Evolutionary conservation across 805 yeast genomes (phyloP).

Genomic region (Phaffomyces opuntiae): DNA sequence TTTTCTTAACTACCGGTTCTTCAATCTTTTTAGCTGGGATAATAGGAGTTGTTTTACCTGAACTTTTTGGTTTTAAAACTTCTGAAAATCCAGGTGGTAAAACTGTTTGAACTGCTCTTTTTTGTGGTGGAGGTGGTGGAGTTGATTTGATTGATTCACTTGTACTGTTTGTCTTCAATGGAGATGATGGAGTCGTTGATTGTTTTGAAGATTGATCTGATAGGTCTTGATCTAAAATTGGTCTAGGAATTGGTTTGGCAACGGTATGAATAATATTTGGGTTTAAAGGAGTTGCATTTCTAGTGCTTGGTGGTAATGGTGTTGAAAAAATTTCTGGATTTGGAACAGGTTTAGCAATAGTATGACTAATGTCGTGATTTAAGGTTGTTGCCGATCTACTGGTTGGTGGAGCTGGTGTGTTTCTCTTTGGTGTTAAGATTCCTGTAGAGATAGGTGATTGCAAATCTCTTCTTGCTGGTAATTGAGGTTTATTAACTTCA

Average conservation of each 20-base stretch:
- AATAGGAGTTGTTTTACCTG: slow-evolving; percentile 6
- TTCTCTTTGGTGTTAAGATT: slow-evolving; percentile 16
- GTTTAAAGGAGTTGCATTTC: not conserved
- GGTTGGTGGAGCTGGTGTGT: slow-evolving; percentile 3
- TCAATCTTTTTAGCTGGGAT: not conserved
- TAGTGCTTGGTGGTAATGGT: slow-evolving; percentile 13
- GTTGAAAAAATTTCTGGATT: slow-evolving; percentile 2
- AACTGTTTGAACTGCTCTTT: not conserved
- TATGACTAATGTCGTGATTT: no score
- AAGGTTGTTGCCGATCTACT: slow-evolving; percentile 2
- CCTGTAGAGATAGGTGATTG: slow-evolving; percentile 9
- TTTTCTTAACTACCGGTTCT: slow-evolving; percentile 3
- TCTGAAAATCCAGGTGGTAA: no score
- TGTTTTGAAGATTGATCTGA: slow-evolving; percentile 3
- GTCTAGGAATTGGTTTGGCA: not conserved
- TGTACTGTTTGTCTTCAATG: slow-evolving; percentile 1
- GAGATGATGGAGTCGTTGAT: slow-evolving; percentile 9
- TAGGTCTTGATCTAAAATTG: not conserved
- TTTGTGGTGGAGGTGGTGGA: slow-evolving; percentile 1
- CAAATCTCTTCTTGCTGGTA: slow-evolving; percentile 12
- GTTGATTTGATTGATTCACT: slow-evolving; percentile 2
- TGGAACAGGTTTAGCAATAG: not conserved
- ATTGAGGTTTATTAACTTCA: slow-evolving; percentile 13
- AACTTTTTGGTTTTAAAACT: no score
- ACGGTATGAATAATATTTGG: no score